phyloP scores from a whole-genome alignment of 2,329 filamentous ascomycete species.

The Curvularia lunata region DNA sequence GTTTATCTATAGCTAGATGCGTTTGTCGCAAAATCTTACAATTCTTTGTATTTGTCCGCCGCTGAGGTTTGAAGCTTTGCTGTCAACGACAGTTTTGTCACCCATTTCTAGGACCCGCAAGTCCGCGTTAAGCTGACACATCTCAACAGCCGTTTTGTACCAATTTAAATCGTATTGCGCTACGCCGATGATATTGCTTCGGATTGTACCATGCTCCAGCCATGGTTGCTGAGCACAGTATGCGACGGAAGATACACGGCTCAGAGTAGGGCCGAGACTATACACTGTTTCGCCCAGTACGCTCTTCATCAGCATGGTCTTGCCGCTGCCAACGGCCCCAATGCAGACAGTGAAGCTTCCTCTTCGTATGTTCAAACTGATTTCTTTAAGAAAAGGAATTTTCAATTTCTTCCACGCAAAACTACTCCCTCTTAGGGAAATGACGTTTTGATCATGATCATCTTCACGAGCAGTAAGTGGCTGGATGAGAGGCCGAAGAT shows the following conservation, averaged over 20 bases:
- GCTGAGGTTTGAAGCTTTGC: not conserved
- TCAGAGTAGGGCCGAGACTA: not conserved
- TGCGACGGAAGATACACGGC: not conserved
- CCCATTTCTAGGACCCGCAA: not conserved
- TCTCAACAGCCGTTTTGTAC: not conserved
- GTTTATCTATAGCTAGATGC: not conserved
- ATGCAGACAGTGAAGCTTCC: not conserved
- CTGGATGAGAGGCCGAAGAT: not conserved
- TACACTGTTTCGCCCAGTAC: not conserved
- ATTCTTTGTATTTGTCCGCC: conserved; percentile 3
- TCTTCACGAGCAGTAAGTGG: no score
- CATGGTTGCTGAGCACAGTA: not conserved
- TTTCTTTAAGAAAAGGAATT: not conserved
- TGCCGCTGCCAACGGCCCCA: not conserved
- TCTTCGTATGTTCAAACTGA: not conserved
- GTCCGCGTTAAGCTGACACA: conserved; percentile 1
- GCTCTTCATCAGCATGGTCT: not conserved
- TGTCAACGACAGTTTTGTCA: conserved; percentile 1
- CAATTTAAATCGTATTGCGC: not conserved
- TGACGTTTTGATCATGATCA: not conserved
- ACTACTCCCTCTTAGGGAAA: not conserved
- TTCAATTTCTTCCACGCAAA: not conserved
- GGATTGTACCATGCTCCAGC: conserved; percentile 1
- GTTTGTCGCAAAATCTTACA: not conserved
- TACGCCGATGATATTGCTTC: not conserved